These are phyloP conservation scores for Talaromyces sp. DNA, from an alignment of 2,329 filamentous ascomycete genomes.

Conservation along the genomic window DNA sequence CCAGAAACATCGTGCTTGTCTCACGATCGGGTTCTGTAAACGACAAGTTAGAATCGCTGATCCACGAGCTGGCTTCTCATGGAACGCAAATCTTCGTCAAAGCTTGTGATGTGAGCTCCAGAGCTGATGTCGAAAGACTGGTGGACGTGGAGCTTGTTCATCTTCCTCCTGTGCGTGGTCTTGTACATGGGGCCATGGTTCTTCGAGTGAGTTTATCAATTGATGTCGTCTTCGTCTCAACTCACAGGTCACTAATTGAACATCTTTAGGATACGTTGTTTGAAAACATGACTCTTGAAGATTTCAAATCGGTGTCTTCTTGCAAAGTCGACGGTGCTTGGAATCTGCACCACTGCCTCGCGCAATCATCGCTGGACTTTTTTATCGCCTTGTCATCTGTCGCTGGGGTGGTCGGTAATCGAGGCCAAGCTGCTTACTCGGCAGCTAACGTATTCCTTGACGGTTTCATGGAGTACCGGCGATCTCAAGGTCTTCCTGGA, in stretches of 20 bases:
- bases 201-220: slow-evolving; percentile 22
- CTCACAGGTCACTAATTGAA: neutral
- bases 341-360: slow-evolving; percentile 30
- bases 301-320: slow-evolving; percentile 24
- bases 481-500: slow-evolving; percentile 18
- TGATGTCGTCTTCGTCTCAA: neutral
- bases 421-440: slow-evolving; percentile 13
- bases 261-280: slow-evolving; percentile 28
- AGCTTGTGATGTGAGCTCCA: slow-evolving; percentile 33
- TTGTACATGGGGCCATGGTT: slow-evolving; percentile 49
- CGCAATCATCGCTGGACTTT: slow-evolving; percentile 16
- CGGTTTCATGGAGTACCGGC: slow-evolving; percentile 30
- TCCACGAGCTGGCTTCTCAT: slow-evolving; percentile 19
- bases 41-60: slow-evolving; percentile 21
- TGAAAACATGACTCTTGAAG: slow-evolving; percentile 29
- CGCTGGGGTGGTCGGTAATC: slow-evolving; percentile 11
- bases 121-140: slow-evolving; percentile 28
- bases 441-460: slow-evolving; percentile 31
- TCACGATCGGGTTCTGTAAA: slow-evolving; percentile 43
- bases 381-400: slow-evolving; percentile 13
- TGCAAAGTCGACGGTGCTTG: slow-evolving; percentile 20
- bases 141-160: slow-evolving; percentile 21
- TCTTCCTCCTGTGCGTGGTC: slow-evolving; percentile 39
- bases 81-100: slow-evolving; percentile 26
- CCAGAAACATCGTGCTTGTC: slow-evolving; percentile 51